Evolutionary conservation across 192 early-diverging fungal genomes (phyloP).

Genomic region (Lobosporangium transversale): DNA sequence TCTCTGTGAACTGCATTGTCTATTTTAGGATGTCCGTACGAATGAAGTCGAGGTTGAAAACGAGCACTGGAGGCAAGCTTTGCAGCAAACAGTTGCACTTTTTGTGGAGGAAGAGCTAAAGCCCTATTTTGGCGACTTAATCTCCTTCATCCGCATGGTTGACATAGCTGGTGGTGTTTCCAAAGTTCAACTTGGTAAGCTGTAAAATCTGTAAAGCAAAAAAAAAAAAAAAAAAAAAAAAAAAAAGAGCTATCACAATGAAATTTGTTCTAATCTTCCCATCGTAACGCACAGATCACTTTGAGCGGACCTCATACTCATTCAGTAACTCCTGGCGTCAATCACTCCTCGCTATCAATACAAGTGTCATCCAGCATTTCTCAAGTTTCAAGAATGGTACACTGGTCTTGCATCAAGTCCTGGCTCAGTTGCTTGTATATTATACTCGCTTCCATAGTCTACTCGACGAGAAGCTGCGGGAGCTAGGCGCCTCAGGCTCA

Average conservation of each 20-base stretch:
- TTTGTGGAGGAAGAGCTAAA: constrained; percentile 93
- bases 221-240: background rate
- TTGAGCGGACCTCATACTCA: constrained; percentile 72
- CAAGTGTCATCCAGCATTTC: constrained; percentile 90
- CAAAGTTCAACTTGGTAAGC: constrained; percentile 60
- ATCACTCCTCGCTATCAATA: constrained; percentile 80
- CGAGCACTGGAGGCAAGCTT: constrained; percentile 66
- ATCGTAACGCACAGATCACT: too few relatives aligned
- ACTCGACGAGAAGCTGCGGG: constrained; percentile 77
- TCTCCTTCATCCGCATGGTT: constrained; percentile 79
- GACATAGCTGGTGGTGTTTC: constrained; percentile 71
- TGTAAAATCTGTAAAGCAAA: background rate
- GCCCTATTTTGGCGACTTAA: constrained; percentile 81
- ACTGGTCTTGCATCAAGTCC: constrained; percentile 86
- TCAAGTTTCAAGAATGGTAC: constrained; percentile 97
- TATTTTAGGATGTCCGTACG: constrained; percentile 66
- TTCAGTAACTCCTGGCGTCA: constrained; percentile 88
- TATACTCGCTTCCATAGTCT: constrained; percentile 89
- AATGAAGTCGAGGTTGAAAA: constrained; percentile 58
- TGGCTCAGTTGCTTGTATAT: constrained; percentile 91
- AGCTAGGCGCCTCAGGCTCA: constrained; percentile 45
- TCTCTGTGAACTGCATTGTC: too few relatives aligned
- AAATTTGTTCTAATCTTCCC: too few relatives aligned
- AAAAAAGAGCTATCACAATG: background rate
- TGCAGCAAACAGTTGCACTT: constrained; percentile 74